Base-by-base conservation (phyloP, 2,329 filamentous ascomycete genomes). In the Diaporthe amygdali region DNA sequence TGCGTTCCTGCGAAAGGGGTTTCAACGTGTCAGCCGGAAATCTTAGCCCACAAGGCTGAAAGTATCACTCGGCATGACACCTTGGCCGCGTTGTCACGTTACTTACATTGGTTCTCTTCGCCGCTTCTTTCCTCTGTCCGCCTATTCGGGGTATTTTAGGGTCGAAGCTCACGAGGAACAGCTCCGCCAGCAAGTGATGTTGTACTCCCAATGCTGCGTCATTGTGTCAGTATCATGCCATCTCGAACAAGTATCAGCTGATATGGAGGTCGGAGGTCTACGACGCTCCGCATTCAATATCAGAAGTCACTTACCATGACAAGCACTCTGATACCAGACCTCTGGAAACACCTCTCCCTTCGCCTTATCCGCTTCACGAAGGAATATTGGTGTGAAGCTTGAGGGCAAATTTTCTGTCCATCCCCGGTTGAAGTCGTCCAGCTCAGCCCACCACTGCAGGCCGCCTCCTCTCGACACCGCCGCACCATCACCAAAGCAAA, bases 81-180 rank as follows among this genome's bases (percentile, higher is more conserved):
- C 27, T 17, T 9, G 10, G 20, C 27, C 41, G 41, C 30, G 41
- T 49, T 22, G n/a, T 59, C 52, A 44, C 25, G 17, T 69, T n/a
- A 76, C 81, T 76, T 73, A 84, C 81, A 71, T 85, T 83, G 76
- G 84, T 82, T 27, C 75, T 74, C 55, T 78, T 77, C 22, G 84
- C 76, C 17, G 83, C 83, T 69, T 77, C 79, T 71, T 77, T 79
- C 69, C 73, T 79, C 73, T 72, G 83, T 74, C 49, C 78, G 73
- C 87, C 88, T 1, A 90, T 79, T 51, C 83, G 82, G 0, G 88
- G 88, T 2, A 87, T 80, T 9, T 80, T 85, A 0, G 88, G 88
- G 75, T 91, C 85, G 73, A 89, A 89, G 27, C 87, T 86, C 22
- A 84, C 81, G 1, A 92, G 82, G 39, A 92, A 84, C 7, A 91